Base-by-base conservation (phyloP, 2,329 filamentous ascomycete genomes). In the Arthrobotrys entomopaga region DNA sequence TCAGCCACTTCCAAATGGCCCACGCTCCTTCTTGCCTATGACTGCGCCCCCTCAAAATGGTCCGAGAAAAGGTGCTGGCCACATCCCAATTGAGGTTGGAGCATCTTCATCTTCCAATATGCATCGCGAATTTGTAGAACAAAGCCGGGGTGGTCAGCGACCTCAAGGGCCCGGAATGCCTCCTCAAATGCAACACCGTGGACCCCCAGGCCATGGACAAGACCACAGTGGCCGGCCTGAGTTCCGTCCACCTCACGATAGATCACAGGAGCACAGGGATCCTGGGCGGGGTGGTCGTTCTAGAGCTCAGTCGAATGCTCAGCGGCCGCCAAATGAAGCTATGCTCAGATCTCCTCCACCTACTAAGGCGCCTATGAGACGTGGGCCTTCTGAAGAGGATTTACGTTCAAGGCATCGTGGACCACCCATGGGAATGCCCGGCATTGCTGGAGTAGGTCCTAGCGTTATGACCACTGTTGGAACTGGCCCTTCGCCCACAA, bases 81-180 rank as follows among this genome's bases (percentile, higher is more conserved):
- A 73, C 63, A 73, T 73, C 20, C 69, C 69, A 26, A 73, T 73
- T 16, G 69, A 73, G 6, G 19, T 56, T 10, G 61, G 69, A 2
- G 66, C 66, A 49, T 56, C 69, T 7, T 49, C 69, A 24, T 19
- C 59, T 20, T 57, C 61, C 10, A 73, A 73, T 29, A 73, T 73
- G 69, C 69, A 73, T 52, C 61, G 69, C 4, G 69, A 73, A 15
- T 73, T 73, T n/a, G 56, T 66, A 4, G 69, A 73, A 11, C 61
- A 73, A 34, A 56, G 61, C 20, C 61, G 69, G 15, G 16, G 43
- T 46, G 69, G 61, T 16, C 67, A 61, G 19, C 60, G 67, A 34
- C 64, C 65, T 10, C 65, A 54, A n/a, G 67, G 67, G 0, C 69
- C 69, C 5, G 61, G 60, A n/a, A 61, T 73, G 60, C 53, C 60